Percentiles rank a stretch among this genome's conserved stretches.
phyloP scores from a whole-genome alignment of 768 basidiomycete genomes.

The Leucocoprinus birnbaumii region DNA sequence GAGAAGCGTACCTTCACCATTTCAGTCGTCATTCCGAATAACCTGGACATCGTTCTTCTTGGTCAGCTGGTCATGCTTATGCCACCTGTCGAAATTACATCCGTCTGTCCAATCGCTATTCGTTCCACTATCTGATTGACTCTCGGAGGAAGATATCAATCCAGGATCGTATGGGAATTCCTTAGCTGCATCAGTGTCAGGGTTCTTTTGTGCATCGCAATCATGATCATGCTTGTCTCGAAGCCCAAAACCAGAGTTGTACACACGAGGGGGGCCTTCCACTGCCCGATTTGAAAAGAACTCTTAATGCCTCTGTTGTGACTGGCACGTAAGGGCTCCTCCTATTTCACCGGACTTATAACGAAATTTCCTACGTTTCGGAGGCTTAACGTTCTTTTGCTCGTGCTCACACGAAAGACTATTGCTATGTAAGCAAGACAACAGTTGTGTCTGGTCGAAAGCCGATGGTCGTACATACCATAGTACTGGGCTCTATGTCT shows the following conservation, averaged over 20 bases:
- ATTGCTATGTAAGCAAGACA: too few relatives aligned
- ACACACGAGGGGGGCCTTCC: too few relatives aligned
- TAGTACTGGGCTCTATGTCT: background rate
- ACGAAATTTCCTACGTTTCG: background rate
- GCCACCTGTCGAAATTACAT: background rate
- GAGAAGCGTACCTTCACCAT: background rate
- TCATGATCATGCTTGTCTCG: background rate
- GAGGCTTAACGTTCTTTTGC: background rate
- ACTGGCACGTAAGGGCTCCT: background rate
- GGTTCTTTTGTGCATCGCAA: background rate
- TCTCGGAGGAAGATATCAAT: background rate
- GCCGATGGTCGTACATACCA: too few relatives aligned
- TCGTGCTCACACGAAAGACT: background rate
- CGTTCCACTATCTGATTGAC: constrained; percentile 2
- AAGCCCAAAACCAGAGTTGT: background rate
- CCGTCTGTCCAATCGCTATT: background rate
- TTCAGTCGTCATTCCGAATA: constrained; percentile 3
- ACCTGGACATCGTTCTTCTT: background rate
- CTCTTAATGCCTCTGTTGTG: background rate
- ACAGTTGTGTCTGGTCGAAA: too few relatives aligned
- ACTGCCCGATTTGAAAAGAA: too few relatives aligned
- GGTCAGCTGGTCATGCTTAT: background rate
- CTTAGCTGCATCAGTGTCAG: too few relatives aligned
- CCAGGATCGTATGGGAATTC: background rate
- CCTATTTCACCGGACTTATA: constrained; percentile 9